Percentiles rank a stretch among this genome's conserved stretches.
Evolutionary conservation across 805 yeast species (phyloP).

Genomic region (Wickerhamomyces pijperi): DNA sequence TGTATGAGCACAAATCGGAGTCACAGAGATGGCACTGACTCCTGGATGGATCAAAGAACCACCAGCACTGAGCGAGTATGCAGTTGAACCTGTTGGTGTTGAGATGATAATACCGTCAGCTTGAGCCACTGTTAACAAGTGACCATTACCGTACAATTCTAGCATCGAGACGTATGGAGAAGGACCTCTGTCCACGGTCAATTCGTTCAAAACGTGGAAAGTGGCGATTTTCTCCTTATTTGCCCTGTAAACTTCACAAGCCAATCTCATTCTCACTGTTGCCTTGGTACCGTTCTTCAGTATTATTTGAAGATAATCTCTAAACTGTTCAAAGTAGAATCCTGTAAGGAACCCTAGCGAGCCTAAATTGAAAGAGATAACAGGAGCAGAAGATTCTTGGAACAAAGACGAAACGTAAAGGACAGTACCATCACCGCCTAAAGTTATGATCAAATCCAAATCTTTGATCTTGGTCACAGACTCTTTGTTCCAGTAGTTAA

Average conservation of each 20-base stretch:
- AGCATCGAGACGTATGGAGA: constrained; percentile 85
- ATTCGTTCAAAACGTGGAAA: constrained; percentile 76
- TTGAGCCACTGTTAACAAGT: constrained; percentile 77
- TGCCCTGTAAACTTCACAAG: constrained; percentile 58
- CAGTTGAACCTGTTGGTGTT: constrained; percentile 95
- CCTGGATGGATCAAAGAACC: constrained; percentile 93
- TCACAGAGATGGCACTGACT: constrained; percentile 82
- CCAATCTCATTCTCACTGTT: constrained; percentile 77
- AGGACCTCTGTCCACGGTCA: constrained; percentile 90
- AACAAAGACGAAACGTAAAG: constrained; percentile 79
- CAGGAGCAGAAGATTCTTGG: constrained; percentile 83
- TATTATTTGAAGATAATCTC: constrained; percentile 43
- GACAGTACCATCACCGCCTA: constrained; percentile 98
- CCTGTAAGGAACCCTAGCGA: constrained; percentile 88
- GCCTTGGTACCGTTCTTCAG: constrained; percentile 64
- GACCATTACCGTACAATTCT: constrained; percentile 82
- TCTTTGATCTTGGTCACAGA: constrained; percentile 33
- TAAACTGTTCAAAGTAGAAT: constrained; percentile 67
- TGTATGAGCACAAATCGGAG: constrained; percentile 96
- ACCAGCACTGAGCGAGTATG: constrained; percentile 90
- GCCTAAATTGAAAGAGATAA: constrained; percentile 79
- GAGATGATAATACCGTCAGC: constrained; percentile 91
- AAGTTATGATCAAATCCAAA: constrained; percentile 71
- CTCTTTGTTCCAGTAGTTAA: constrained; percentile 62
- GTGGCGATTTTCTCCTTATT: constrained; percentile 31